phyloP scores from a whole-genome alignment of 1,284 basidiomycete genomes.

The Sphaerobolus stellatus region DNA sequence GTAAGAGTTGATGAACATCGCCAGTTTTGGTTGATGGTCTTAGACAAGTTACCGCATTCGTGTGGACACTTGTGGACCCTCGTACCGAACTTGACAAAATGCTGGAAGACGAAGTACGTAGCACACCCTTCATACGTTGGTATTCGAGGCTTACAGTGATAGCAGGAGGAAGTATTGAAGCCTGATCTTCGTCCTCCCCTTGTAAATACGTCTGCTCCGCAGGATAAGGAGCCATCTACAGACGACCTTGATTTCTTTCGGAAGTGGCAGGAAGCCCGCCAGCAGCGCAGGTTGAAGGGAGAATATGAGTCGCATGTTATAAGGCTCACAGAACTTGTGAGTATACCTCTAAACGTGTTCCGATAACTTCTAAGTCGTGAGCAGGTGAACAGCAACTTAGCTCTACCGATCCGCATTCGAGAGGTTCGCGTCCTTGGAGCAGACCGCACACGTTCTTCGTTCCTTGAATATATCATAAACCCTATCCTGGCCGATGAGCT shows the following conservation, averaged over 20 bases:
- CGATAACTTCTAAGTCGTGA: neutral
- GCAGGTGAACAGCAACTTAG: conserved; percentile 66
- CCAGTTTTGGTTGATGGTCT: too few relatives aligned
- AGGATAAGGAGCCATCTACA: conserved; percentile 52
- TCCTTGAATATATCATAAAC: conserved; percentile 75
- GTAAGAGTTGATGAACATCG: too few relatives aligned
- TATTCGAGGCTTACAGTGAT: too few relatives aligned
- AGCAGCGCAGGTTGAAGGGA: conserved; percentile 64
- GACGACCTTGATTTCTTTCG: conserved; percentile 51
- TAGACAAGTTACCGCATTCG: too few relatives aligned
- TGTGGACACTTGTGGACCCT: too few relatives aligned
- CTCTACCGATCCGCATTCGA: conserved; percentile 61
- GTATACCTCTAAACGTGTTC: conserved; percentile 25
- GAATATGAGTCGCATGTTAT: conserved; percentile 75
- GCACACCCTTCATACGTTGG: too few relatives aligned
- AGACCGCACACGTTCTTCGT: conserved; percentile 69
- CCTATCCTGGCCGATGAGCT: conserved; percentile 29
- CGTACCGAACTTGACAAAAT: too few relatives aligned
- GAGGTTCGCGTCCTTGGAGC: conserved; percentile 83
- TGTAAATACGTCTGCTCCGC: conserved; percentile 50
- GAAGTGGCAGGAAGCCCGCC: conserved; percentile 69
- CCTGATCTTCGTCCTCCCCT: conserved; percentile 50
- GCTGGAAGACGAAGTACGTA: too few relatives aligned
- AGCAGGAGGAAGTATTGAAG: conserved; percentile 7
- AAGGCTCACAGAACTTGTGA: conserved; percentile 69